Base-by-base conservation (phyloP, 768 basidiomycete species). In the Lyophyllum decastes region DNA sequence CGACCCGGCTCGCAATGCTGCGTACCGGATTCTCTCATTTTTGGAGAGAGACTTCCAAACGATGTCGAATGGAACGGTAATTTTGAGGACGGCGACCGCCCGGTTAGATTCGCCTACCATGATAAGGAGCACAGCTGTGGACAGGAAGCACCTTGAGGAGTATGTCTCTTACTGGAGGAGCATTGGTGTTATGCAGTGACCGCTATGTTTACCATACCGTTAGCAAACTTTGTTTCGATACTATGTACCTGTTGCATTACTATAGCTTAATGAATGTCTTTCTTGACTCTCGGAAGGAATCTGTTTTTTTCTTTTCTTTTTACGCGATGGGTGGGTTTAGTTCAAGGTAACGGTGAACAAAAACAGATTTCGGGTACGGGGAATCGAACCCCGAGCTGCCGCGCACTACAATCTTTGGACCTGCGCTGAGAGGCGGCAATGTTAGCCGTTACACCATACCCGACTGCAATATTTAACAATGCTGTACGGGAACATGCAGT, bases 371-470 rank as follows among this genome's bases (percentile, higher is more conserved):
- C 77, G 74, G 78, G 72, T 78, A 81, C 78, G 77, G 78, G 78
- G 79, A 80, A 76, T 80, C 78, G 79, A 81, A 79, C 79, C 79
- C 79, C 79, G 78, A 80, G 78, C 79, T 79, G 74, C 78, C 78
- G 80, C 79, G 71, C 17, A 14, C n/a, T 6, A 16, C 10, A 9
- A 14, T 4, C 44, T 25, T 21, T 5, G 11, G 12, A 27, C 10
- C 17, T 8, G 9, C 14, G 2, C 68, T 82, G 82, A 81, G 74
- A 83, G 80, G 82, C 81, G 82, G 80, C 74, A 82, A 83, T 82
- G 82, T 81, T 83, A 80, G 79, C 82, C 82, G 68, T 84, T 84
- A 82, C 82, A 84, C 82, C 80, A 82, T 83, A 84, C 43, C 60
- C 61, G 63, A 64, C 10, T 33, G 30, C 5, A 33, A 33, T 5